phyloP scores from a whole-genome alignment of 805 yeast genomes.

The Starmerella floricola region DNA sequence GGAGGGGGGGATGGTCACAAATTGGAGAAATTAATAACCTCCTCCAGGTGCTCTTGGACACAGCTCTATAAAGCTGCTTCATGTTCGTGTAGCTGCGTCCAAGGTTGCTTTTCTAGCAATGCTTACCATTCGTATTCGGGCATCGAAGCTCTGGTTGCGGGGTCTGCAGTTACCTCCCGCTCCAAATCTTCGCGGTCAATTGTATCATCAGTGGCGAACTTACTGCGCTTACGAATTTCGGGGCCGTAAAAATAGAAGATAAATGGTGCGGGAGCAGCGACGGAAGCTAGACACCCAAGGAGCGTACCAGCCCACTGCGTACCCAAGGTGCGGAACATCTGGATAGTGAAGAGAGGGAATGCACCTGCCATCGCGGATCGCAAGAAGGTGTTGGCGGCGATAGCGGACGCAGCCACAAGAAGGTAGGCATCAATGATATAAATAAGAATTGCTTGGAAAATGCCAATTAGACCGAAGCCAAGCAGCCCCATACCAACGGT shows the following conservation, averaged over 20 bases:
- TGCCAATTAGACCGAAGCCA: constrained; percentile 42
- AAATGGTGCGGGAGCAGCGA: constrained; percentile 46
- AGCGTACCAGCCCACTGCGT: constrained; percentile 46
- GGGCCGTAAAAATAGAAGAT: constrained; percentile 41
- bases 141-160: constrained; percentile 12
- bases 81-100: no score
- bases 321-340: constrained; percentile 40
- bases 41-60: no score
- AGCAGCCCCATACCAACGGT: constrained; percentile 44
- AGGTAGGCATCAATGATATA: constrained; percentile 52
- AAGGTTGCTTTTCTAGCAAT: no score
- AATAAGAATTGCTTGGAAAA: constrained; percentile 49
- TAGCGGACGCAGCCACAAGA: constrained; percentile 48
- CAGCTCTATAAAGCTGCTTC: no score
- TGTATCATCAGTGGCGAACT: constrained; percentile 18
- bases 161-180: constrained; percentile 16
- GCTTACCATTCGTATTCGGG: constrained; percentile 9
- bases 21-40: no score
- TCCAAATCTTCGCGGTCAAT: constrained; percentile 14
- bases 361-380: constrained; percentile 49
- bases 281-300: constrained; percentile 39
- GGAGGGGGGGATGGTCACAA: background rate
- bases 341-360: constrained; percentile 48
- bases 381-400: constrained; percentile 51
- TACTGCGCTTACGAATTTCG: constrained; percentile 16